Evolutionary conservation across 441 rosid genomes (phyloP).

Genomic region (Theobroma grandiflorum): DNA sequence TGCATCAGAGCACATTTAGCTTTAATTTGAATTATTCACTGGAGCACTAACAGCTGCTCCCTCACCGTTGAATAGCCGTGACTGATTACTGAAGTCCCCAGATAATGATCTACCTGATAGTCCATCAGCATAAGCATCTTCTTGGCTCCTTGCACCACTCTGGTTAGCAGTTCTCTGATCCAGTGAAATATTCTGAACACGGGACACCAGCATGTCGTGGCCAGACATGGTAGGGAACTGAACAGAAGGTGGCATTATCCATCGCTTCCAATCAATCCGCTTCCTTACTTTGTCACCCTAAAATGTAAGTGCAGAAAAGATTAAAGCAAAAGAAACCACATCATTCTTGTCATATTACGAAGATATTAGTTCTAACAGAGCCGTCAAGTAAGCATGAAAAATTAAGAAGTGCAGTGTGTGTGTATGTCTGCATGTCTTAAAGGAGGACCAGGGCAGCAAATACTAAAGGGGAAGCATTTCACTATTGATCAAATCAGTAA

Average conservation of each 20-base stretch:
- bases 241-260: conserved; percentile 59
- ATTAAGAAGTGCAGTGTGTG: neutral
- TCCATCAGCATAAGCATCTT: conserved; percentile 38
- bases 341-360: neutral
- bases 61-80: conserved; percentile 31
- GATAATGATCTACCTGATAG: conserved; percentile 40
- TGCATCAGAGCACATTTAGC: conserved; percentile 29
- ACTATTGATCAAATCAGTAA: neutral
- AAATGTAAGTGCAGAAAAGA: conserved; percentile 12
- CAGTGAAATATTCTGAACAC: conserved; percentile 50
- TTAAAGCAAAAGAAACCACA: conserved; percentile 7
- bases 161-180: conserved; percentile 42
- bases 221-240: conserved; percentile 37
- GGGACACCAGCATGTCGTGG: conserved; percentile 41
- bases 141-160: conserved; percentile 38
- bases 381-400: neutral
- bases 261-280: conserved; percentile 64
- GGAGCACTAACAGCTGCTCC: conserved; percentile 29
- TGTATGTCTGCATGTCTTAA: neutral
- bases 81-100: conserved; percentile 44
- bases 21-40: conserved; percentile 27
- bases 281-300: conserved; percentile 80
- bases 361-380: neutral
- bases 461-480: neutral
- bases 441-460: neutral